Base-by-base conservation (phyloP, 2,329 filamentous ascomycete genomes). In the Berkeleyomyces rouxiae region DNA sequence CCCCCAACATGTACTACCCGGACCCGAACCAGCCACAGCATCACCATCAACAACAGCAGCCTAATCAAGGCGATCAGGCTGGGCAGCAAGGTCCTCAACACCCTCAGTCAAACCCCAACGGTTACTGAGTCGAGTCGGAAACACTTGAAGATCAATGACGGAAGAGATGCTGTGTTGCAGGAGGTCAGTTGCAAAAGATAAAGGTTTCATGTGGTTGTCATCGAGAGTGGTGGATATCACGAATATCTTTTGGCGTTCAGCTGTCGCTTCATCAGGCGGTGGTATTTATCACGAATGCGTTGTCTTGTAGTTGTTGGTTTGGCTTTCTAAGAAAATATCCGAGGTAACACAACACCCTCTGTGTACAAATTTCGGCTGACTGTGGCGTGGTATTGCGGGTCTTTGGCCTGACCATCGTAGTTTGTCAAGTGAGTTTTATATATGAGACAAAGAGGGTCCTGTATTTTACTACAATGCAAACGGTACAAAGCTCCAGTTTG, bases 21-120 rank as follows among this genome's bases (percentile, higher is more conserved):
- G 76, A 80, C 65, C 77, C 72, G 58, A 73, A 73, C 53, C 73
- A 73, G 67, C 75, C 72, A 63, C 74, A 74, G 65, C 73, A 70
- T 65, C 71, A 72, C 53, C 71, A 67, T 63, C 74, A 74, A 65
- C 73, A 70, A 65, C 71, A 72, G 57, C 71, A 67, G 39, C 70
- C 67, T 60, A 68, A 73, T 66, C 72, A 71, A 63, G 74, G 72
- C 23, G 44, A 40, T n/a, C 51, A 39, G 11, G 33, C 51, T n/a
- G 51, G 51, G 36, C 51, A 55, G 36, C 51, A 55, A 55, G 51
- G 51, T 31, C 23, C 51, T 37, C 51, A 55, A 31, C 51, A 55
- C 7, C 51, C 51, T 33, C 51, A 39, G 37, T 23, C 51, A 7
- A 55, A 57, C 72, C 71, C 58, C 75, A 74, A 75, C 59, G 75